These are phyloP conservation scores for Torrubiella hemipterigena DNA, from an alignment of 2,329 filamentous ascomycete species.

Conservation along the genomic window DNA sequence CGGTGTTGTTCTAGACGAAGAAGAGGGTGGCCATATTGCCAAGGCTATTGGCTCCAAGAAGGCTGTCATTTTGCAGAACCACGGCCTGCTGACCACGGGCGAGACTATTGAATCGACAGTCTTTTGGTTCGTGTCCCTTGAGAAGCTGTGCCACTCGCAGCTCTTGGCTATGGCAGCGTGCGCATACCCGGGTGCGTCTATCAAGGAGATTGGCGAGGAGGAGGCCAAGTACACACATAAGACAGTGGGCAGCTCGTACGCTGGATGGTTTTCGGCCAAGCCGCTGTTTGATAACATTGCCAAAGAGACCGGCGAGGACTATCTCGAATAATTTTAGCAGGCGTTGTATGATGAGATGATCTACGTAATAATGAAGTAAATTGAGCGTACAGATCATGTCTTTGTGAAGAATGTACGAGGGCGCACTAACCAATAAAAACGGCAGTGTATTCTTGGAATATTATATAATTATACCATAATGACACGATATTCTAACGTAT, in stretches of 20 bases:
- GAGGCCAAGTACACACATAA: constrained; percentile 59
- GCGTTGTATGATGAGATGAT: no score
- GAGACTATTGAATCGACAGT: constrained; percentile 36
- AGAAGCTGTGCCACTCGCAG: constrained; percentile 35
- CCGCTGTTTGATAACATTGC: constrained; percentile 7
- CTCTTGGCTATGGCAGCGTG: constrained; percentile 47
- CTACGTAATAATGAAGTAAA: no score
- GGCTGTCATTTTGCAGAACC: constrained; percentile 40
- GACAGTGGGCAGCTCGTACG: constrained; percentile 45
- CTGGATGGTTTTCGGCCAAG: constrained; percentile 53
- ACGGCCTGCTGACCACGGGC: constrained; percentile 40
- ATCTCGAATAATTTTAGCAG: constrained; percentile 3
- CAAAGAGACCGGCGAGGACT: constrained; percentile 3
- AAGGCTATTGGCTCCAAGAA: constrained; percentile 33
- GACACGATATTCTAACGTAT: no score
- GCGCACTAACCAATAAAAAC: no score
- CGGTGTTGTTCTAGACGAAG: constrained; percentile 38
- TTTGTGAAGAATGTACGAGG: no score
- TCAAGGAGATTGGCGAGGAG: constrained; percentile 54
- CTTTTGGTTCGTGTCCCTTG: constrained; percentile 41
- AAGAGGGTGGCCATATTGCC: constrained; percentile 38
- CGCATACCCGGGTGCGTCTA: constrained; percentile 47
- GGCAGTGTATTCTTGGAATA: no score
- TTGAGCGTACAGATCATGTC: no score
- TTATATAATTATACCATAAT: no score